Base-by-base conservation (phyloP, 2,329 filamentous ascomycete species). In the Geosmithia flava region DNA sequence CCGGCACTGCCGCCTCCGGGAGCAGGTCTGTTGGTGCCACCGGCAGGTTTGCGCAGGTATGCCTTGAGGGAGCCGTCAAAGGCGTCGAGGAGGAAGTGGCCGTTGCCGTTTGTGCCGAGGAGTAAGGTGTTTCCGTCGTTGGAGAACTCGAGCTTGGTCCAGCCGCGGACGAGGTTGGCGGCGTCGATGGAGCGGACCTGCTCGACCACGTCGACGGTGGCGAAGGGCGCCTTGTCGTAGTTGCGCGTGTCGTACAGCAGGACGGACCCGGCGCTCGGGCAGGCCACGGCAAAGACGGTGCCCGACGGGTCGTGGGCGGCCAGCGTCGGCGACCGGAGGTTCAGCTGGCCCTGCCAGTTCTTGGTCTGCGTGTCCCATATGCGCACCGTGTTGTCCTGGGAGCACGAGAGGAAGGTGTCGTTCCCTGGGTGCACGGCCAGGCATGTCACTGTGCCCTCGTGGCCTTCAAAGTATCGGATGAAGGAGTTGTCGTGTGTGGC, bases 401-500 rank as follows among this genome's bases (percentile, higher is more conserved):
- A 85, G 64, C 88, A 94, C 16, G 90, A 96, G 50, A 98, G 80
- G 68, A 98, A 97, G 55, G 85, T 84, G 64, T 98, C 93, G 57
- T 78, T 81, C 45, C 87, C 85, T 0, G 93, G 93, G 54, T 90
- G 91, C 53, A 97, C 76, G 1, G 85, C 73, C 27, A 98, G 75
- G 51, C 77, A 85, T 17, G 91, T 97, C 37, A 98, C 93, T 48
- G 82, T 75, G 50, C 78, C 83, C 42, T 86, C 85, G 64, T 98
- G 93, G 46, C 91, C 93, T 52, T 87, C 83, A 62, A 97, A 98
- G 67, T 98, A 98, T 53, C 93, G 85, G 52, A 97, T 86, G 64
- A 95, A 98, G 50, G 84, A 86, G 68, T 97, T 96, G 65, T 97
- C 93, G 66, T 98, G 93, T 13, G 84, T 95, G 49, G 80, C 94